Base-by-base conservation (phyloP, 2,329 filamentous ascomycete genomes). In the Pezicula neosporulosa region DNA sequence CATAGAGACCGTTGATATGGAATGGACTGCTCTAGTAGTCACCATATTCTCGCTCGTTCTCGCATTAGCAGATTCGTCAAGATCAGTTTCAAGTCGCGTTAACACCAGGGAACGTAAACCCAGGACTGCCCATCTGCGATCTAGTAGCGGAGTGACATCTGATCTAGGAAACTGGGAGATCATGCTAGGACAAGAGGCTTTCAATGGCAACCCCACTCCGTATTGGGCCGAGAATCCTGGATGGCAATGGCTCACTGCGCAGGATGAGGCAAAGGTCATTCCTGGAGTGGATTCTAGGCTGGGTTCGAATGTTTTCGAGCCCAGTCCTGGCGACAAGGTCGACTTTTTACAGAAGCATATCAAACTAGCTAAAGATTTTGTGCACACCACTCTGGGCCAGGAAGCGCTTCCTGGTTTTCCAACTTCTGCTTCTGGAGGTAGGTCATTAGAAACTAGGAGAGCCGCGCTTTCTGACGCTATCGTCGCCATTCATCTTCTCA, bases 401-500 rank as follows among this genome's bases (percentile, higher is more conserved):
- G 70, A 71, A 35, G 78, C 80, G 4, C 72, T 81, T 2, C 66
- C 71, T 9, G 86, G 86, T 1, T 88, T 92, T 49, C 86, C 88
- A 27, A 88, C 85, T 0, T 80, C 78, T 2, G 51, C 72, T 3
- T 69, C 68, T 68, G 30, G 67, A 62, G 56, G 70, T 45, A 71
- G 77, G 47, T 79, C 75, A 49, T 72, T 78, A 36, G 80, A 82
- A 51, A 75, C 77, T 46, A 79, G 83, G 41, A 76, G 80, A 50
- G 85, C 77, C 63, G 71, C 83, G 49, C 77, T 87, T 33, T 73
- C 86, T 65, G 81, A 89, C 62, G 77, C 88, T 47, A 79, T 93
- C 36, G 74, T 95, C 57, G 87, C 82, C 1, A 74, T 99, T 12
- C 94, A 99, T 70, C 75, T 97, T 3, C 74, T 96, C n/a, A 79